phyloP scores from a whole-genome alignment of 2,329 filamentous ascomycete genomes.

The Penicillium sp. region DNA sequence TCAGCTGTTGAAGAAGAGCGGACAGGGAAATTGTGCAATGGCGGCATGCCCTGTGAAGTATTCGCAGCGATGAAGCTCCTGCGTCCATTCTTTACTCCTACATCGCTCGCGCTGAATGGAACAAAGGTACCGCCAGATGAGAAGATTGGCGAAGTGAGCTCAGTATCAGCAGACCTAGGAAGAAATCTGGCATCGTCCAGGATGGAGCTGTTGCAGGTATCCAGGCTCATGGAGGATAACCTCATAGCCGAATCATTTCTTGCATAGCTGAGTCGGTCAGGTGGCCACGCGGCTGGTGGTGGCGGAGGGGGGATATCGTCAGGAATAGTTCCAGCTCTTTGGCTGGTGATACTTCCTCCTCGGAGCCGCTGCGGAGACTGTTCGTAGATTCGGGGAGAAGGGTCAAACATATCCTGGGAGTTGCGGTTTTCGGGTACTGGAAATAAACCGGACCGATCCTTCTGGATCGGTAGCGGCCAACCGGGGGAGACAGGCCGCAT shows the following conservation, averaged over 20 bases:
- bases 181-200: slow-evolving; percentile 36
- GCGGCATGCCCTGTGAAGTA: slow-evolving; percentile 24
- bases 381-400: slow-evolving; percentile 26
- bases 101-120: slow-evolving; percentile 44
- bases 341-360: slow-evolving; percentile 39
- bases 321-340: slow-evolving; percentile 38
- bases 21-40: slow-evolving; percentile 30
- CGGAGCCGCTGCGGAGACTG: slow-evolving; percentile 30
- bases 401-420: slow-evolving; percentile 27
- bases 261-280: slow-evolving; percentile 38
- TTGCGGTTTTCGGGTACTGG: slow-evolving; percentile 28
- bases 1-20: slow-evolving; percentile 31
- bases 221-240: slow-evolving; percentile 41
- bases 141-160: slow-evolving; percentile 35
- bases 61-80: slow-evolving; percentile 31
- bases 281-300: slow-evolving; percentile 33
- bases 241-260: slow-evolving; percentile 40
- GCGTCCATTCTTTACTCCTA: slow-evolving; percentile 37
- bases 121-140: slow-evolving; percentile 40
- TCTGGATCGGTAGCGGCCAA: slow-evolving; percentile 36
- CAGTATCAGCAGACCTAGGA: slow-evolving; percentile 32
- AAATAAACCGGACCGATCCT: slow-evolving; percentile 28
- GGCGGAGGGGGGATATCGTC: slow-evolving; percentile 42
- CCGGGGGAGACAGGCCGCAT: slow-evolving; percentile 34
- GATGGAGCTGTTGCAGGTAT: slow-evolving; percentile 45